phyloP scores from a whole-genome alignment of 805 yeast genomes.

The Yarrowia porcina region DNA sequence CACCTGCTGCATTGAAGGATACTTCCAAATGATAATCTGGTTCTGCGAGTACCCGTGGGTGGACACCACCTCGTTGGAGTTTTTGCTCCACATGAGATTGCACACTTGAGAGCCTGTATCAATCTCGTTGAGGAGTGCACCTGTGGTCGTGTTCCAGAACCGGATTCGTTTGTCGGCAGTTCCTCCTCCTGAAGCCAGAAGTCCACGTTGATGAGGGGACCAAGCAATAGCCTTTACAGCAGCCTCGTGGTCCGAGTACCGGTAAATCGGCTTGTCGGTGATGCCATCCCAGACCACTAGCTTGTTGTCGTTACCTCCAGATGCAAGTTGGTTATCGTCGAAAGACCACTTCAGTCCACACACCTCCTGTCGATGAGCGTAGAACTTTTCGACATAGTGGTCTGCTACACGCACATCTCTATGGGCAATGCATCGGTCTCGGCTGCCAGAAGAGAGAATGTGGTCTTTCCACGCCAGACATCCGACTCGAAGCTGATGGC shows the following conservation, averaged over 20 bases:
- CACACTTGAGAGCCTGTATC: conserved; percentile 97
- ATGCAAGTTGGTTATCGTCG: conserved; percentile 86
- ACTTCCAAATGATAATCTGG: conserved; percentile 91
- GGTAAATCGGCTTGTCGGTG: conserved; percentile 62
- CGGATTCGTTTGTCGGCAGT: conserved; percentile 88
- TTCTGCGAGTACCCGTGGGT: conserved; percentile 93
- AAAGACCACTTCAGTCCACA: conserved; percentile 95
- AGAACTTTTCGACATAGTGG: conserved; percentile 69
- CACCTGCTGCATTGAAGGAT: conserved; percentile 85
- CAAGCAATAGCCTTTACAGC: conserved; percentile 97
- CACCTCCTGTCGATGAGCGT: conserved; percentile 85
- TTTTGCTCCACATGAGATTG: conserved; percentile 87
- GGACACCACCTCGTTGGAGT: conserved; percentile 86
- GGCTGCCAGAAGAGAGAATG: conserved; percentile 77
- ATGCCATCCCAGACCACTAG: conserved; percentile 85
- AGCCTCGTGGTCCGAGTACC: conserved; percentile 79
- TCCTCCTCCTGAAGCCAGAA: conserved; percentile 95
- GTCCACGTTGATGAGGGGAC: conserved; percentile 96
- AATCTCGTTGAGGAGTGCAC: conserved; percentile 68
- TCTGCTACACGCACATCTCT: conserved; percentile 87
- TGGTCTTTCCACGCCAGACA: conserved; percentile 94
- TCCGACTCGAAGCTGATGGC: conserved; percentile 80
- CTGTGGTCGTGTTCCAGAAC: conserved; percentile 87
- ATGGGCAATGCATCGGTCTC: conserved; percentile 81
- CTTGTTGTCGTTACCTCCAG: conserved; percentile 93